Conservation (phyloP, 139 green algal species). For the Desmodesmus armatus region DNA sequence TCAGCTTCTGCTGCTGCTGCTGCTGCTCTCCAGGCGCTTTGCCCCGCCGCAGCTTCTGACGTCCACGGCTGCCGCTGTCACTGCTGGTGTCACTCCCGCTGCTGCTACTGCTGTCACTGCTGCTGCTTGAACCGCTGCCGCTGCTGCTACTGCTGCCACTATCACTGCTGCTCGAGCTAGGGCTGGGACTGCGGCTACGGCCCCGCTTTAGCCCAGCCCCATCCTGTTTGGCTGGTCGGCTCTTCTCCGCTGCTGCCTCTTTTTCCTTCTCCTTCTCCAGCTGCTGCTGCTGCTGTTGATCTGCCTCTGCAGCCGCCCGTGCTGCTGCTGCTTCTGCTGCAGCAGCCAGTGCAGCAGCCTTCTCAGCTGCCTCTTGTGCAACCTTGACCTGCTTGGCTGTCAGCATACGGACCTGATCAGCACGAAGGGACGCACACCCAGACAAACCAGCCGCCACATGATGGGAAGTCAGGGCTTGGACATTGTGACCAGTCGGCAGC, state of each 20-base stretch:
- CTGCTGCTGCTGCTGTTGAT: slow-evolving; percentile 36
- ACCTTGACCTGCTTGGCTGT: slow-evolving; percentile 19
- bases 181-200: slow-evolving; percentile 20
- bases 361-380: too few species aligned
- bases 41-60: not conserved
- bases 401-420: not conserved
- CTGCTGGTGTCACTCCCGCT: not conserved
- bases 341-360: too few species aligned
- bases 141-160: slow-evolving; percentile 20
- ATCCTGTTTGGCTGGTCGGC: not conserved
- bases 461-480: too few species aligned
- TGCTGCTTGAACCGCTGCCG: slow-evolving; percentile 12
- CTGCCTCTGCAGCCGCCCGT: not conserved
- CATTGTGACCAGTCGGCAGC: too few species aligned
- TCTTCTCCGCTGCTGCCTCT: slow-evolving; percentile 4
- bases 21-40: not conserved
- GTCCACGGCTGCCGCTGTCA: slow-evolving; percentile 22
- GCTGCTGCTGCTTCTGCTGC: too few species aligned
- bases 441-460: too few species aligned
- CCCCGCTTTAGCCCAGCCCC: not conserved
- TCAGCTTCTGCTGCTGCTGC: not conserved
- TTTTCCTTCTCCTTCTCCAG: not conserved
- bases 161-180: slow-evolving; percentile 28
- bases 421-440: not conserved
- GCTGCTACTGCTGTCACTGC: not conserved